Evolutionary conservation across 2,329 filamentous ascomycete genomes (phyloP).

Genomic region (Botrytis aclada): DNA sequence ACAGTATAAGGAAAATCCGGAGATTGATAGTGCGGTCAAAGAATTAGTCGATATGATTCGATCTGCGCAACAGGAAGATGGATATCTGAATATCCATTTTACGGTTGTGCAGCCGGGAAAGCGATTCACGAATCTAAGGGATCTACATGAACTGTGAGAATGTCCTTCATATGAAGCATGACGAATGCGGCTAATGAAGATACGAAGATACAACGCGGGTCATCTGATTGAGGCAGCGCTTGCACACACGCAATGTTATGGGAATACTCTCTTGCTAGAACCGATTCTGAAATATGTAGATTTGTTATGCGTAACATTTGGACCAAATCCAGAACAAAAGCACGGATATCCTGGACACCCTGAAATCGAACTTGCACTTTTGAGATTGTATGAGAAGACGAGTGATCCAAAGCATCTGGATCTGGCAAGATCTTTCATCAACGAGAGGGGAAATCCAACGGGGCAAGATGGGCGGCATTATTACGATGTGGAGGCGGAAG

Average conservation of each 20-base stretch:
- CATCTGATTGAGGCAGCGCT: slow-evolving; percentile 61
- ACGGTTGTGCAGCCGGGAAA: slow-evolving; percentile 55
- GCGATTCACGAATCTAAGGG: slow-evolving; percentile 56
- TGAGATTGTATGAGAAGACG: slow-evolving; percentile 46
- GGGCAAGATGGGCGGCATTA: slow-evolving; percentile 51
- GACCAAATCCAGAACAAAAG: slow-evolving; percentile 46
- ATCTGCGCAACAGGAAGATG: slow-evolving; percentile 55
- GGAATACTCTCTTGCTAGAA: slow-evolving; percentile 50
- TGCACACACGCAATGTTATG: slow-evolving; percentile 52
- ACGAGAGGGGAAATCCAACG: slow-evolving; percentile 53
- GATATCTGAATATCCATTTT: slow-evolving; percentile 63
- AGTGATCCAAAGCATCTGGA: slow-evolving; percentile 41
- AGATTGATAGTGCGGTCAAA: slow-evolving; percentile 49
- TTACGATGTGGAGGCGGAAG: slow-evolving; percentile 52
- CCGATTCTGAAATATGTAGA: slow-evolving; percentile 54
- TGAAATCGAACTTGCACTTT: slow-evolving; percentile 50
- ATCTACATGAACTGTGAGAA: slow-evolving; percentile 57
- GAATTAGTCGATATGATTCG: slow-evolving; percentile 58
- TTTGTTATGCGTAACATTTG: slow-evolving; percentile 51
- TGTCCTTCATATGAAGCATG: slow-evolving; percentile 28
- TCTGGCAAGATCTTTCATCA: slow-evolving; percentile 53
- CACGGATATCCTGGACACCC: slow-evolving; percentile 61
- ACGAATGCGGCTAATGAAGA: not conserved
- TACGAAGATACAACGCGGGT: slow-evolving; percentile 53
- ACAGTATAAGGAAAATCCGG: slow-evolving; percentile 41